Conservation (phyloP, 2,329 filamentous ascomycete species). For the Chaetomiaceae sp. region DNA sequence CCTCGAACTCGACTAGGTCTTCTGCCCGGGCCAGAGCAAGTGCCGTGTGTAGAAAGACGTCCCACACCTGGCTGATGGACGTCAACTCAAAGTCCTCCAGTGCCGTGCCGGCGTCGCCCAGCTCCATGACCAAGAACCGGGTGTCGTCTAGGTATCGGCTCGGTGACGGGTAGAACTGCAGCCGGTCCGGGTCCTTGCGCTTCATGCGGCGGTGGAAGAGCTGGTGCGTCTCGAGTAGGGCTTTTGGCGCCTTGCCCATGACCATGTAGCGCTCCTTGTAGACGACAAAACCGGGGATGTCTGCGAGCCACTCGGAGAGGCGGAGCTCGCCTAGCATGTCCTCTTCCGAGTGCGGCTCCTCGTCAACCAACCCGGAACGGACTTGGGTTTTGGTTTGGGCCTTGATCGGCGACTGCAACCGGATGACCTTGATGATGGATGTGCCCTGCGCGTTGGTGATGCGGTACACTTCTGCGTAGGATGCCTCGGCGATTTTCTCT, state of each 20-base stretch:
- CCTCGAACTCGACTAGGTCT: slow-evolving; percentile 56
- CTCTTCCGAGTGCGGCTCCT: slow-evolving; percentile 52
- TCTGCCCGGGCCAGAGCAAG: slow-evolving; percentile 59
- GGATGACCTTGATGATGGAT: slow-evolving; percentile 62
- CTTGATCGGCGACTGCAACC: slow-evolving; percentile 55
- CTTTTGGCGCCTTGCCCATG: slow-evolving; percentile 49
- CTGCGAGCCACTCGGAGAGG: slow-evolving; percentile 61
- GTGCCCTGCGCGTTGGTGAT: slow-evolving; percentile 55
- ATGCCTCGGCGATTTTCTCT: slow-evolving; percentile 62
- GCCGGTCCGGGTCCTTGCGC: slow-evolving; percentile 50
- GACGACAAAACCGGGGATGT: slow-evolving; percentile 60
- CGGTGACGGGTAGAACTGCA: slow-evolving; percentile 60
- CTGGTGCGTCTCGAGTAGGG: slow-evolving; percentile 57
- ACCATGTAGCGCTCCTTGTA: slow-evolving; percentile 63
- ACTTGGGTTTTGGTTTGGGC: slow-evolving; percentile 54
- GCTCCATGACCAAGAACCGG: slow-evolving; percentile 57
- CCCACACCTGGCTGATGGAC: slow-evolving; percentile 53
- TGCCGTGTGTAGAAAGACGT: slow-evolving; percentile 57
- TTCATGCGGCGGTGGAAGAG: slow-evolving; percentile 51
- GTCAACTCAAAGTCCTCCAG: slow-evolving; percentile 55
- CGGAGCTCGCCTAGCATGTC: slow-evolving; percentile 56
- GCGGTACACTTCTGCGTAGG: slow-evolving; percentile 62
- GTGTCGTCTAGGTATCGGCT: slow-evolving; percentile 55
- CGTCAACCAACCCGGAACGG: slow-evolving; percentile 52
- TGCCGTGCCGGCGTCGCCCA: slow-evolving; percentile 58